phyloP scores from a whole-genome alignment of 208 protist genomes.

The Leishmania tropica region DNA sequence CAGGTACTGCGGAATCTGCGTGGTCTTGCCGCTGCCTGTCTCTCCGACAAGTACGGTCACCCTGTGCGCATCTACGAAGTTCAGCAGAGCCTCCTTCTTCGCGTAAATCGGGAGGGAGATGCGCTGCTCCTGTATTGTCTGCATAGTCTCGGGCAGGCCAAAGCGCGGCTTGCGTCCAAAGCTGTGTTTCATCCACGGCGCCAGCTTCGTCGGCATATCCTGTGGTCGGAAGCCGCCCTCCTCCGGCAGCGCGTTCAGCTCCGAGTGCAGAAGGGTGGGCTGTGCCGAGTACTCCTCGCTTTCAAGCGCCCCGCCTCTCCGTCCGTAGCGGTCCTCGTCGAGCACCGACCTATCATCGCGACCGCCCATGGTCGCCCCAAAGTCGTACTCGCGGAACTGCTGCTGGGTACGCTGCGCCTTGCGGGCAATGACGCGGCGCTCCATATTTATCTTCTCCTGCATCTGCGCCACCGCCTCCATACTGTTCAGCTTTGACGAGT shows the following conservation, averaged over 20 bases:
- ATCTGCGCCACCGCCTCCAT: constrained; percentile 75
- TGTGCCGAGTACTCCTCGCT: constrained; percentile 23
- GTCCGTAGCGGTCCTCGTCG: background rate
- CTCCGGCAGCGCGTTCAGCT: constrained; percentile 67
- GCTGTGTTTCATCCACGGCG: constrained; percentile 87
- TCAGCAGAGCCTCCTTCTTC: constrained; percentile 91
- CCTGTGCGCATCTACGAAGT: constrained; percentile 73
- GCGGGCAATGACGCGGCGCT: constrained; percentile 74
- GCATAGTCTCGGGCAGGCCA: constrained; percentile 52
- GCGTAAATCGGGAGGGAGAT: constrained; percentile 95
- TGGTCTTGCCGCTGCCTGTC: constrained; percentile 98
- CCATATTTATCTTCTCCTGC: constrained; percentile 80
- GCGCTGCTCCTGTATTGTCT: constrained; percentile 82
- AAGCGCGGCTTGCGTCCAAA: constrained; percentile 71
- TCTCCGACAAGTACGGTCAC: constrained; percentile 95
- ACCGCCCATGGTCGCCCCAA: background rate
- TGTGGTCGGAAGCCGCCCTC: constrained; percentile 64
- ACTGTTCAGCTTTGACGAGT: constrained; percentile 65
- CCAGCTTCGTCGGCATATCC: constrained; percentile 57
- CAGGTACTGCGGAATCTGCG: constrained; percentile 96
- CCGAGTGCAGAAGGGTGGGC: constrained; percentile 56
- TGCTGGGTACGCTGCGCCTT: constrained; percentile 40
- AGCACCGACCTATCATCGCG: background rate
- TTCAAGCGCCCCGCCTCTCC: constrained; percentile 5
- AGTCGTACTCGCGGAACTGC: constrained; percentile 8